phyloP scores from a whole-genome alignment of 352 stramenopile species.

The Phytopythium kandeliae region DNA sequence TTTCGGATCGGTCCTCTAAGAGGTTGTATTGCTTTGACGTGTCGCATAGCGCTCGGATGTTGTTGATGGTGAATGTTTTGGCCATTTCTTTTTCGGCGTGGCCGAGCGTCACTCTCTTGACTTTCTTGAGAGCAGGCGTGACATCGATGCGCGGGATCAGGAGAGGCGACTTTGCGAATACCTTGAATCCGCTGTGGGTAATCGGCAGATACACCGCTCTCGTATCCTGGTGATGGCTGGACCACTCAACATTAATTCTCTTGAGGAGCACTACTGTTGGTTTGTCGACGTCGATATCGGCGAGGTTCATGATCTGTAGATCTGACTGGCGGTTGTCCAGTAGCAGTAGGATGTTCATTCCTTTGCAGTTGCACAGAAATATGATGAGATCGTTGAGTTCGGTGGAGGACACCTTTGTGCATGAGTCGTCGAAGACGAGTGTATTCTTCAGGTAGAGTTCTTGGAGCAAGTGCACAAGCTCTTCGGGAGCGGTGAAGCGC shows the following conservation, averaged over 20 bases:
- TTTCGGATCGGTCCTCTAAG: too few relatives aligned
- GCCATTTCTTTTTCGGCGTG: too few relatives aligned
- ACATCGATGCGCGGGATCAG: too few relatives aligned
- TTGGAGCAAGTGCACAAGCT: too few relatives aligned
- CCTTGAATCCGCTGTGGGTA: neutral
- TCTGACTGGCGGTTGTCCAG: neutral
- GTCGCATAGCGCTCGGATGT: too few relatives aligned
- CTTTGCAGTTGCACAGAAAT: neutral
- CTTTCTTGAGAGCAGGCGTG: too few relatives aligned
- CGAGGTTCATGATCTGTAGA: neutral
- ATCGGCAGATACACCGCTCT: neutral
- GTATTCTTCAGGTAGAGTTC: too few relatives aligned
- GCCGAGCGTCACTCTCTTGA: too few relatives aligned
- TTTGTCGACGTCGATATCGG: neutral
- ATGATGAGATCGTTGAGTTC: neutral
- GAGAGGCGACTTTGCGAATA: too few relatives aligned
- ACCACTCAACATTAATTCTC: neutral
- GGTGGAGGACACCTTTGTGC: neutral
- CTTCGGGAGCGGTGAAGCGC: neutral
- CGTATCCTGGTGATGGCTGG: neutral
- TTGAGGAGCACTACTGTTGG: neutral
- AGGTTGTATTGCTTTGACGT: too few relatives aligned
- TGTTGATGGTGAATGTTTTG: too few relatives aligned
- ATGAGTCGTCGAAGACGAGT: too few relatives aligned
- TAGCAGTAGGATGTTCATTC: neutral